Evolutionary conservation across 140 eudicot genomes (phyloP).

Genomic region (Oenanthe javanica): DNA sequence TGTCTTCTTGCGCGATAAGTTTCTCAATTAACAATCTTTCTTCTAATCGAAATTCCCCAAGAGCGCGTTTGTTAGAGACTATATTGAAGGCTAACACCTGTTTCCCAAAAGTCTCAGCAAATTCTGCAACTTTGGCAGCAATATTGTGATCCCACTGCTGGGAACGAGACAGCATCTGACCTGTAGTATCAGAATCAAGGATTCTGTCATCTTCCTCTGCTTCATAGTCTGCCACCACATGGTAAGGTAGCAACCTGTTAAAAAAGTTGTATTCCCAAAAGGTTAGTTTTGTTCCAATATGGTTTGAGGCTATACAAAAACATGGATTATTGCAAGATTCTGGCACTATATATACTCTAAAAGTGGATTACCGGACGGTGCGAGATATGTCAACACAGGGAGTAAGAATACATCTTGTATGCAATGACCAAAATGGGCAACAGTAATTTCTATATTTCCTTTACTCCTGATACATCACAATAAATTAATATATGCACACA

Average conservation of each 20-base stretch:
- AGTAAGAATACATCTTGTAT: background rate
- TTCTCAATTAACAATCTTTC: constrained; percentile 80
- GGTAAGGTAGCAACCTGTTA: constrained; percentile 87
- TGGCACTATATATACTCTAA: background rate
- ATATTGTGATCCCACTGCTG: constrained; percentile 97
- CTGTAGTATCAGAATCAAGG: constrained; percentile 83
- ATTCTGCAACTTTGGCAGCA: constrained; percentile 89
- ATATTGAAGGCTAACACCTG: constrained; percentile 87
- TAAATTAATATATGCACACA: background rate
- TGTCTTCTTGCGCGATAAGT: constrained; percentile 64
- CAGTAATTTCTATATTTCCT: background rate
- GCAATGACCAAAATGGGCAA: background rate
- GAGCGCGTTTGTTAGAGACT: constrained; percentile 61
- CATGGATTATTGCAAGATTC: background rate
- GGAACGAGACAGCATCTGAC: constrained; percentile 73
- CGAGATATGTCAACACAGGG: background rate
- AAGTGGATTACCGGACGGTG: background rate
- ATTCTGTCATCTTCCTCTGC: constrained; percentile 95
- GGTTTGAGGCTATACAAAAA: background rate
- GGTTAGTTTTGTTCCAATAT: background rate
- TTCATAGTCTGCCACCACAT: constrained; percentile 96
- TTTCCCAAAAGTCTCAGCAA: constrained; percentile 84
- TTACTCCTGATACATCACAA: background rate
- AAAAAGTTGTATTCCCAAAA: background rate
- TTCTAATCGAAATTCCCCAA: constrained; percentile 85